Evolutionary conservation across 495 filamentous ascomycete species (phyloP), one percentile per base, ranked within the genome.

Genomic region (Penicillium fimorum): DNA sequence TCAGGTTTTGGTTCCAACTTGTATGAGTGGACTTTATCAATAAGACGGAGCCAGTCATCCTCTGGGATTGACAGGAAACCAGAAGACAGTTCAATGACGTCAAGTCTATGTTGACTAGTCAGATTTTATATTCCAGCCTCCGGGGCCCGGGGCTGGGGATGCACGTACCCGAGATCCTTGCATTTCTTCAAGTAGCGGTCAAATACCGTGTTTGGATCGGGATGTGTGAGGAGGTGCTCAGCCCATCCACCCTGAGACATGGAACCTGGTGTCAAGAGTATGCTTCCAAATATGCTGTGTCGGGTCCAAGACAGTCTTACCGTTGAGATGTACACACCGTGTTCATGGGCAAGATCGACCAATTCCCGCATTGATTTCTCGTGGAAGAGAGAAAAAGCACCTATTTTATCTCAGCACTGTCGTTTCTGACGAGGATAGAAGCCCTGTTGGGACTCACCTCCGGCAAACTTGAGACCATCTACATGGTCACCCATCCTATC

Each of bases 1-100:
- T 84, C 82, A 2, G 82, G 82, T 58, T 84, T 84, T n/a, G 82
- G 72, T 53, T 74, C 79, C 24, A 84, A 60, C 0, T 78, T 77
- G 57, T 76, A 74, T 1, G 68, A 67, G 29, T 78, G 80, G 38
- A 84, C 81, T 57, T 75, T 74, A 58, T 82, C 75, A 42, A 81
- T 73, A 1, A 84, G 73, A 13, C 82, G 79, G 17, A 83, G 69
- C 81, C 81, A 83, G 69, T 84, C 82, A 42, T 80, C 77, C 20
- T 71, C 66, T 1, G 82, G 82, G 38, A 84, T 67, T 18, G 76
- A 79, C 32, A 84, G 66, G 62, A 84, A 84, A 18, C 81, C 82
- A 3, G 78, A 70, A 4, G 76, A 80, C 11, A 84, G 52, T 59
- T 84, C 81, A 29, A 84, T 64, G 8, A 83, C 80, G 55, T 84